Conservation (phyloP, 306 rosid genomes). For the Quillaja saponaria region DNA sequence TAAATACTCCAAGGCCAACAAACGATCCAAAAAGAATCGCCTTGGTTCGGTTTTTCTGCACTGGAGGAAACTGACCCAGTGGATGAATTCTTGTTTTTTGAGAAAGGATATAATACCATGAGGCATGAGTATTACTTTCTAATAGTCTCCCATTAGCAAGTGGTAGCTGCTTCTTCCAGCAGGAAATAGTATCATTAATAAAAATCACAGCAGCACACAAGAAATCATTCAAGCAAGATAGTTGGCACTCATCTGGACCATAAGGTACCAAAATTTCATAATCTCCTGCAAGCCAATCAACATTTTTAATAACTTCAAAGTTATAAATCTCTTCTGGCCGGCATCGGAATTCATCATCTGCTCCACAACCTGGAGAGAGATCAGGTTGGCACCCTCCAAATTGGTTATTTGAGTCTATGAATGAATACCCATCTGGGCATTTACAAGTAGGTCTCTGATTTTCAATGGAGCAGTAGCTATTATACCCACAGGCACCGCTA, state of each 20-base stretch:
- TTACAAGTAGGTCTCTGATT: slow-evolving; percentile 37
- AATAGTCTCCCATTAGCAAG: slow-evolving; percentile 37
- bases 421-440: slow-evolving; percentile 41
- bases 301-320: slow-evolving; percentile 8
- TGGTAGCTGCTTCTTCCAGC: slow-evolving; percentile 46
- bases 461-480: slow-evolving; percentile 42
- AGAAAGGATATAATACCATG: slow-evolving; percentile 19
- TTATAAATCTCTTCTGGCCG: slow-evolving; percentile 24
- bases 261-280: slow-evolving; percentile 30
- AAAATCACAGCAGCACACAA: slow-evolving; percentile 35
- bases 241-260: slow-evolving; percentile 22
- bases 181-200: neutral
- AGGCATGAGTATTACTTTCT: neutral
- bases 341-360: slow-evolving; percentile 19
- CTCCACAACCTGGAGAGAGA: slow-evolving; percentile 39
- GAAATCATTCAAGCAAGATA: slow-evolving; percentile 43
- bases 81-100: slow-evolving; percentile 34
- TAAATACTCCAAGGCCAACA: slow-evolving; percentile 31
- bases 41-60: neutral
- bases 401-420: slow-evolving; percentile 33
- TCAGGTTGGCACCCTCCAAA: slow-evolving; percentile 44
- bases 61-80: neutral
- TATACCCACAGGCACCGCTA: slow-evolving; percentile 42
- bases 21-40: slow-evolving; percentile 32
- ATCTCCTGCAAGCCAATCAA: slow-evolving; percentile 35